These are phyloP conservation scores for Corylus americana DNA, from an alignment of 306 rosid species.

Conservation along the genomic window DNA sequence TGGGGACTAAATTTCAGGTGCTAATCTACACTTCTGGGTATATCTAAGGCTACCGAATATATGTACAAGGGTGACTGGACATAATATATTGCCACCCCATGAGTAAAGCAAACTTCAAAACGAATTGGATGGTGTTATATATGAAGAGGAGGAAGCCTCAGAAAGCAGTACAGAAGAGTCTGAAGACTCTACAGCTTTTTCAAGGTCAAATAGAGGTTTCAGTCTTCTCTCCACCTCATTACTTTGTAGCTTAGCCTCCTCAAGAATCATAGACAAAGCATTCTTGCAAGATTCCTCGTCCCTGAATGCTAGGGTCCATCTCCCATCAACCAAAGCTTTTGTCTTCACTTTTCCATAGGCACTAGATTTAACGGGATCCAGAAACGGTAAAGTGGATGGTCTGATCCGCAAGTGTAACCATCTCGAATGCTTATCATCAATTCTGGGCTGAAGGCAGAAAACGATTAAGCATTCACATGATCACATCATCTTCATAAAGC, in stretches of 20 bases:
- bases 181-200: conserved; percentile 43
- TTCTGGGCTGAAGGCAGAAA: conserved; percentile 63
- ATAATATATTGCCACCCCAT: conserved; percentile 48
- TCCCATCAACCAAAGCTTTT: conserved; percentile 77
- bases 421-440: conserved; percentile 67
- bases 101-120: conserved; percentile 43
- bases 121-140: conserved; percentile 38
- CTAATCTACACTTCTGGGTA: conserved; percentile 50
- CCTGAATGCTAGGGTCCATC: conserved; percentile 92
- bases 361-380: conserved; percentile 52
- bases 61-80: conserved; percentile 53
- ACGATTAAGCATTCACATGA: conserved; percentile 20
- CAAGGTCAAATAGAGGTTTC: conserved; percentile 66
- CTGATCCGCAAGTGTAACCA: conserved; percentile 94
- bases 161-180: conserved; percentile 27
- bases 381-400: conserved; percentile 65
- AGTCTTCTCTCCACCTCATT: conserved; percentile 80
- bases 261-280: conserved; percentile 68
- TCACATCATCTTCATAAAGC: neutral
- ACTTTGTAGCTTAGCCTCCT: conserved; percentile 55
- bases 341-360: conserved; percentile 40
- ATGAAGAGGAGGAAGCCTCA: conserved; percentile 36
- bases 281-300: conserved; percentile 77
- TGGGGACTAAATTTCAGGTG: conserved; percentile 41
- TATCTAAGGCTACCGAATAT: conserved; percentile 41